Base-by-base conservation (phyloP, 805 yeast genomes). In the Ogataea paradorogensis region DNA sequence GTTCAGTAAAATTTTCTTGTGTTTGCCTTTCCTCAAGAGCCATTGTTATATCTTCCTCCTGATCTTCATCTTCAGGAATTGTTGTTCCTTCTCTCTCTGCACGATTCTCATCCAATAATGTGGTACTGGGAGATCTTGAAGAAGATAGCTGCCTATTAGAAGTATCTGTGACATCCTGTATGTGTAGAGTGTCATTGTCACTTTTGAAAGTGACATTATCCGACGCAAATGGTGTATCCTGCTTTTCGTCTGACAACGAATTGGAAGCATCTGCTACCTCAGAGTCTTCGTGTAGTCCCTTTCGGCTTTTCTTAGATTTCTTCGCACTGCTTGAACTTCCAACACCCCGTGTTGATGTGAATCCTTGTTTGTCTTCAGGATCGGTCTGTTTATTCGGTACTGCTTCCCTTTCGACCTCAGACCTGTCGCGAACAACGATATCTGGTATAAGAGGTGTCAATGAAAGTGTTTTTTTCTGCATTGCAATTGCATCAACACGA, bases 401-500 rank as follows among this genome's bases (percentile, higher is more conserved):
- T 20, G 82, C 78, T 51, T 82, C 90, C 47, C 67, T 71, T 49
- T 84, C 93, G 7, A 82, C 76, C 36, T 84, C 93, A 0, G 81
- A 68, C 33, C 91, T 63, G 53, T 77, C 88, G 50, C 89, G 71
- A 4, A 93, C 74, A 0, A 77, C 73, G 38, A 93, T 86, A 53
- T 93, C 95, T 0, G 99, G 99, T 27, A 93, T 91, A 45, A 87
- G 66, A 0, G 96, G 95, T 5, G 79, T 73, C 37, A 93, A 69
- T 33, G 80, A 72, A 37, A 78, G 59, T 0, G 98, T 80, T 57
- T 85, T 87, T 63, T 88, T 88, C 52, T 89, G 95, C 99, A 93
- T 95, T 2, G 97, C 96, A 33, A 85, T 63, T 0, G 99, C 99
- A 65, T 93, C 97, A 0, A 80, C 85, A 34, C 99, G 71, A 31